Conservation (phyloP, 1,139 yeast genomes). For the Geotrichum restrictum region DNA sequence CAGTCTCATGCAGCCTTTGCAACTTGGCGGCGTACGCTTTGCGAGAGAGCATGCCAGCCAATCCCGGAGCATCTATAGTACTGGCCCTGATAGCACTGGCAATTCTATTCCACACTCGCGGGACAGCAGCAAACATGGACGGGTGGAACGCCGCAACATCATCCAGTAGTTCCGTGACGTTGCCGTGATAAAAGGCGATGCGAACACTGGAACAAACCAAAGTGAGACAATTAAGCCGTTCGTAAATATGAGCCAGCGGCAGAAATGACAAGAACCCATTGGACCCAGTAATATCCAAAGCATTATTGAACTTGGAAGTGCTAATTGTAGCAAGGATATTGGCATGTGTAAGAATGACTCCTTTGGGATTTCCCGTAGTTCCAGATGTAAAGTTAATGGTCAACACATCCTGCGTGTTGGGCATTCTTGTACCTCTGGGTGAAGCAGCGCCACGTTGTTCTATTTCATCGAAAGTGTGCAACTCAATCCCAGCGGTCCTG, state of each 20-base stretch:
- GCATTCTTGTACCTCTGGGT: constrained; percentile 48
- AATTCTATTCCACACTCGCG: constrained; percentile 60
- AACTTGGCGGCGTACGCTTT: constrained; percentile 43
- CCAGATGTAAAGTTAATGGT: constrained; percentile 78
- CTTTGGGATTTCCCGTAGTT: constrained; percentile 72
- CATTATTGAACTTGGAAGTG: constrained; percentile 29
- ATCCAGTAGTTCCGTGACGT: constrained; percentile 47
- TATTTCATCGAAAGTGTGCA: constrained; percentile 52
- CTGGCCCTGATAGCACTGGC: constrained; percentile 50
- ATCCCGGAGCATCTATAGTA: constrained; percentile 30
- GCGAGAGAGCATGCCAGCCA: constrained; percentile 31
- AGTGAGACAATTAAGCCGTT: constrained; percentile 38
- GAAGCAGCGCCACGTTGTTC: constrained; percentile 51
- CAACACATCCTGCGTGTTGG: constrained; percentile 52
- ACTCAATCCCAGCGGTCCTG: constrained; percentile 35
- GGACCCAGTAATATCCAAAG: constrained; percentile 27
- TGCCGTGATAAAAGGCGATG: constrained; percentile 48
- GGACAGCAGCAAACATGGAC: constrained; percentile 53
- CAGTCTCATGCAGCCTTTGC: constrained; percentile 38
- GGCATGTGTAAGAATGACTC: constrained; percentile 59
- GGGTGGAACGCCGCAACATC: constrained; percentile 58
- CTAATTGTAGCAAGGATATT: constrained; percentile 51
- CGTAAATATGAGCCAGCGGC: constrained; percentile 71
- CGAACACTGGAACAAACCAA: constrained; percentile 35
- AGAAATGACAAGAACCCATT: constrained; percentile 44